Evolutionary conservation across 495 filamentous ascomycete genomes (phyloP).

Genomic region (Jackrogersella multiformis): DNA sequence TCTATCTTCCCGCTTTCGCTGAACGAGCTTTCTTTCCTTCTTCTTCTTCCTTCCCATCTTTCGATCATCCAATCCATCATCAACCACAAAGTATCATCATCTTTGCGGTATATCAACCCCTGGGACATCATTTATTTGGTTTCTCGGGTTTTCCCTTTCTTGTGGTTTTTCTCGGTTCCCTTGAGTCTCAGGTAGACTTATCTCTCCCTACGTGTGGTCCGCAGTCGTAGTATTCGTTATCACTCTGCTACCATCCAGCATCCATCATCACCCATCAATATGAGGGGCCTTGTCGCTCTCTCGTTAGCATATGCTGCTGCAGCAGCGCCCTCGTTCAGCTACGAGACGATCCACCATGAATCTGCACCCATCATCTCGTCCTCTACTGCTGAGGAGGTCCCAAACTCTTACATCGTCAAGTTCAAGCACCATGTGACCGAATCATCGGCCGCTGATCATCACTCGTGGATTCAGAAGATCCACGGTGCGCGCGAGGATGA

Average conservation of each 20-base stretch:
- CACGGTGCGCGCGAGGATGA: constrained; percentile 67
- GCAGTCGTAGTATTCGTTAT: constrained; percentile 20
- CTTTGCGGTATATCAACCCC: constrained; percentile 21
- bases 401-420: constrained; percentile 95
- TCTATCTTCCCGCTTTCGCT: constrained; percentile 43
- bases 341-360: constrained; percentile 83
- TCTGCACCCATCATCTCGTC: constrained; percentile 90
- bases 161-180: constrained; percentile 39
- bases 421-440: constrained; percentile 94
- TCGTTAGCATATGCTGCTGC: constrained; percentile 71
- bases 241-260: constrained; percentile 11
- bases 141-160: constrained; percentile 39
- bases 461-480: constrained; percentile 91
- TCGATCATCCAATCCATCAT: constrained; percentile 53
- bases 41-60: constrained; percentile 40
- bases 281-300: constrained; percentile 78
- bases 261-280: constrained; percentile 56
- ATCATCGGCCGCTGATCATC: constrained; percentile 74
- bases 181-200: constrained; percentile 57
- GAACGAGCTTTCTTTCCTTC: constrained; percentile 34
- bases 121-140: constrained; percentile 46
- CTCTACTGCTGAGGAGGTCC: constrained; percentile 73
- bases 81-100: constrained; percentile 47
- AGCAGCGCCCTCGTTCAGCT: constrained; percentile 77
- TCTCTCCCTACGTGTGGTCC: constrained; percentile 42